Base-by-base conservation (phyloP, 139 green algal genomes). In the Nannochloris sp. region DNA sequence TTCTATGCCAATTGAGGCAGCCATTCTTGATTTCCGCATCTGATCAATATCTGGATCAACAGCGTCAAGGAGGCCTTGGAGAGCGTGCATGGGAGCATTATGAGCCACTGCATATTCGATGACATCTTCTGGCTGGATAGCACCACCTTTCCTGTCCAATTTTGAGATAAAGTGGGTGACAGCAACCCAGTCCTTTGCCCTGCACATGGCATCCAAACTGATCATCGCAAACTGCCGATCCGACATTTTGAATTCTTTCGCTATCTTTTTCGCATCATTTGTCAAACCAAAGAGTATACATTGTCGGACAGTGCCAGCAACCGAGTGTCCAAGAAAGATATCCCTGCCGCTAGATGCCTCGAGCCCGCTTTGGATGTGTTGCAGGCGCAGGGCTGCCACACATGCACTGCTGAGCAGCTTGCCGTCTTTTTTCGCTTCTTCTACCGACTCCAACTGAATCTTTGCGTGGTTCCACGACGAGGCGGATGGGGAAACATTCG, bases 281-380 rank as follows among this genome's bases (percentile, higher is more conserved):
- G 48, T 64, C 5, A 77, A 61, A 6, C 70, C 65, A 25, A 77
- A 59, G n/a, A 51, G 11, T 44, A 73, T 49, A 50, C 70, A 77
- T 30, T 65, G 65, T 31, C 59, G 49, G 28, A 77, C 49, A 3
- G 65, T 77, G 33, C 61, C 70, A 2, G 48, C 49, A n/a, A 73
- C 65, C 1, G 45, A 62, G n/a, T 72, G 49, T 2, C 59, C 64
- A n/a, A 72, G 23, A 58, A 77, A 77, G 14, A 65, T 65, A 25
- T 77, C 70, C 28, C 70, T 63, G 14, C 36, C 49, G n/a, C 37
- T 68, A 26, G 63, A 59, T 5, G 31, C 31, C 1, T 66, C 58
- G 26, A 76, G 63, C 46, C 62, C 43, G 14, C 55, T 48, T 59
- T 76, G 70, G 46, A 67, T 56, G 46, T 25, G 16, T 13, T 58